Evolutionary conservation across 306 rosid genomes (phyloP), one percentile per base, ranked within the genome.

Genomic region (Lathyrus aphaca): DNA sequence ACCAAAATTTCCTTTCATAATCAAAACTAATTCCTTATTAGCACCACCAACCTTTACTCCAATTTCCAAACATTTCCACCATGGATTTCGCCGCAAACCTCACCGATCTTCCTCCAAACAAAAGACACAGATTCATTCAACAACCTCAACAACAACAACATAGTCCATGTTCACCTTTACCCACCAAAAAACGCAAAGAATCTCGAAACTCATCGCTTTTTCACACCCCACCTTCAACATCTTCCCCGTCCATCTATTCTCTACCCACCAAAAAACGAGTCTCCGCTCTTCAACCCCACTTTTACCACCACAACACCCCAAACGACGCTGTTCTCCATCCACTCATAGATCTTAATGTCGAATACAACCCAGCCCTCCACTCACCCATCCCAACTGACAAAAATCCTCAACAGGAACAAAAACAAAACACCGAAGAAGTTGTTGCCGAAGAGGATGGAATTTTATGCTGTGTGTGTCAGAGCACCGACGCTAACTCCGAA

Each of bases 221-320:
- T 35, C 57, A 64, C 14, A 44, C 21, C 64, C 49, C 74, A 27
- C 10, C 51, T 2, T 7, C 78, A 15, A 5, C 56, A 6, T 16
- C 61, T 1, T 69, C 48, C 7, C 69, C 80, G 43, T 38, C 79
- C 46, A 8, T 82, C 3, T 81, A 64, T 56, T 82, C 76, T 13
- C 64, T 90, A 62, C 97, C 97, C 4, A 83, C 98, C 5, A 94
- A 90, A 75, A 94, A 94, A 74, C 59, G 98, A 51, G 89, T 94
- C 0, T 83, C 86, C 82, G 92, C 95, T 0, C 53, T 83, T 60
- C 88, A 60, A 3, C 85, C 88, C 1, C 39, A 56, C 6, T 2
- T 56, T 27, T 21, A 53, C 59, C 59, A 53, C 35, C 3, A 11
- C 8, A 23, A n/a, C 54, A 16, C 23, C 11, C 0, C 5, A 6